Conservation (phyloP, 2,329 filamentous ascomycete species). For the Emmonsiellopsis sp. region DNA sequence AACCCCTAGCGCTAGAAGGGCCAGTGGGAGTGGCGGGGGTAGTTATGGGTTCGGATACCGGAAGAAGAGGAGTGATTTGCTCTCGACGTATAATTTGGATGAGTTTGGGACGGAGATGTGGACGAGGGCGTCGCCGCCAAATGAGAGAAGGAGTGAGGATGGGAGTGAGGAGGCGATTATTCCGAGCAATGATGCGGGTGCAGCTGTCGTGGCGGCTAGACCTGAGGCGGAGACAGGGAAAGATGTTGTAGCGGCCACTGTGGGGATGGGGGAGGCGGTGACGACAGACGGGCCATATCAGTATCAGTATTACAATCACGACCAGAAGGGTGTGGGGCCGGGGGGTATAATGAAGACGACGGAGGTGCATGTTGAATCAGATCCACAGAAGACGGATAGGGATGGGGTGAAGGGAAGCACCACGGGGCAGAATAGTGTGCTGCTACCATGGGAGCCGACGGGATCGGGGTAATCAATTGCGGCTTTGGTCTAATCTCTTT, state of each 20-base stretch:
- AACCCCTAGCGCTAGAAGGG: no score
- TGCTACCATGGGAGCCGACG: not conserved
- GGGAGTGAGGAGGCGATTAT: slow-evolving; percentile 3
- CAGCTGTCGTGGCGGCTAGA: not conserved
- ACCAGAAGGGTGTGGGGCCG: not conserved
- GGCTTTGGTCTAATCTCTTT: not conserved
- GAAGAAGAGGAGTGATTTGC: not conserved
- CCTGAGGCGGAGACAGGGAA: not conserved
- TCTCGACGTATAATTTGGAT: not conserved
- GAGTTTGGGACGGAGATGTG: not conserved
- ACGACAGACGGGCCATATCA: not conserved
- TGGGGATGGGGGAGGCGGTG: not conserved
- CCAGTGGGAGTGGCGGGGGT: not conserved
- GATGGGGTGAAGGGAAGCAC: not conserved
- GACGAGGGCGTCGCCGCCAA: not conserved
- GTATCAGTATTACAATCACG: no score
- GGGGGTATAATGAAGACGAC: slow-evolving; percentile 8
- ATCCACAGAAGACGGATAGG: not conserved
- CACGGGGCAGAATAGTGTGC: not conserved
- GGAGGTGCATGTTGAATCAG: slow-evolving; percentile 4
- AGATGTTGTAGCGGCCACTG: not conserved
- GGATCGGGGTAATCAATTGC: not conserved
- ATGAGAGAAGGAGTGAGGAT: not conserved
- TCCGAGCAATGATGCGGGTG: not conserved
- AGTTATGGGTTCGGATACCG: not conserved